These are phyloP conservation scores for Albophoma yamanashiensis DNA, from an alignment of 2,329 filamentous ascomycete genomes.

Conservation along the genomic window DNA sequence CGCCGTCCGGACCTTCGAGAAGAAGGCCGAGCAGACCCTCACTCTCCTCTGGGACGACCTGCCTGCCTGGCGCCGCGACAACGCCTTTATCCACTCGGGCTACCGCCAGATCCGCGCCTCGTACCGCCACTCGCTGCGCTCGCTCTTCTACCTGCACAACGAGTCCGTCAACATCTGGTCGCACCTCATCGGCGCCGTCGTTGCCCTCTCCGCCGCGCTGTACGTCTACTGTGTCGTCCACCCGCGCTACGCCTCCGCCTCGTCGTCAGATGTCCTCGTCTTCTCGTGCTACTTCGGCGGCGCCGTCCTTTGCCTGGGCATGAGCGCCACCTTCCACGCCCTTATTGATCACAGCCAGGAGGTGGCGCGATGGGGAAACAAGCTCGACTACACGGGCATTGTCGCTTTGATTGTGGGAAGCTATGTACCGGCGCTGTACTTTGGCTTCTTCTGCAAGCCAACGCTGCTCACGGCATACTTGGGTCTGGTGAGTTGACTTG, in stretches of 20 bases:
- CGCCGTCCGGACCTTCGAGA: constrained; percentile 23
- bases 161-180: constrained; percentile 55
- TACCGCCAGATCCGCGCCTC: constrained; percentile 42
- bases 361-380: constrained; percentile 78
- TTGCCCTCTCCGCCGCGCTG: constrained; percentile 39
- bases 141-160: constrained; percentile 46
- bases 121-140: constrained; percentile 32
- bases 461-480: constrained; percentile 61
- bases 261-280: constrained; percentile 52
- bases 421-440: constrained; percentile 81
- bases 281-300: constrained; percentile 74
- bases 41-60: constrained; percentile 49
- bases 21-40: constrained; percentile 27
- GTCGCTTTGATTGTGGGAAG: constrained; percentile 84
- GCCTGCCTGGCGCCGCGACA: constrained; percentile 48
- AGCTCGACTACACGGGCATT: constrained; percentile 91
- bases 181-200: constrained; percentile 53
- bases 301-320: constrained; percentile 60
- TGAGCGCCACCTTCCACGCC: constrained; percentile 78
- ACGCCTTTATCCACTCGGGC: constrained; percentile 41
- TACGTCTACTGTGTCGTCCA: constrained; percentile 47
- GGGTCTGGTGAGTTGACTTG: constrained; percentile 49
- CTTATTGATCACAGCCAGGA: constrained; percentile 72
- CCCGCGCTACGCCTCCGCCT: constrained; percentile 56
- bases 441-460: constrained; percentile 67